Percentiles rank a stretch among this genome's conserved stretches.
Conservation (phyloP, 108 stramenopile genomes). For the Skeletonema tropicum region DNA sequence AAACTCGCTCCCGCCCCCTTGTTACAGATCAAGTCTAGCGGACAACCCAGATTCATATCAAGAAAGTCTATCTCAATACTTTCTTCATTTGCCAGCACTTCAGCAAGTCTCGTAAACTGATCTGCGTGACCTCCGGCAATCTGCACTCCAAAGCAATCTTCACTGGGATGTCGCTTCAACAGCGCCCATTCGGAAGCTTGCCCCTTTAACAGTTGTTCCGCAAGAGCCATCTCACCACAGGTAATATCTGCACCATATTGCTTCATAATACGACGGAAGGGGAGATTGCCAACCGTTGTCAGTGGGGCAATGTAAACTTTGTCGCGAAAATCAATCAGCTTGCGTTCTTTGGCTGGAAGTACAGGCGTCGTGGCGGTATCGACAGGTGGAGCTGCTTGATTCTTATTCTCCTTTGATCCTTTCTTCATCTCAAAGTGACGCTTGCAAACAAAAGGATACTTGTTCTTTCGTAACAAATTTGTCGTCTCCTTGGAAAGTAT, state of each 20-base stretch:
- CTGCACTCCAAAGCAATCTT: slow-evolving; percentile 98
- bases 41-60: slow-evolving; percentile 98
- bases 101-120: slow-evolving; percentile 76
- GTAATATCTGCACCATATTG: slow-evolving; percentile 97
- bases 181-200: slow-evolving; percentile 94
- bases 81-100: slow-evolving; percentile 73
- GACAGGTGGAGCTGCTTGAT: slow-evolving; percentile 2
- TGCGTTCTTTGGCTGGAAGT: slow-evolving; percentile 68
- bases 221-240: slow-evolving; percentile 98
- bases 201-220: slow-evolving; percentile 83
- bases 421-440: slow-evolving; percentile 57
- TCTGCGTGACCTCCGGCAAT: slow-evolving; percentile 92
- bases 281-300: slow-evolving; percentile 98
- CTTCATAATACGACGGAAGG: slow-evolving; percentile 97
- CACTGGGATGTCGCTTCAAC: slow-evolving; percentile 88
- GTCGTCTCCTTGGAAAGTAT: slow-evolving; percentile 62
- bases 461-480: slow-evolving; percentile 73
- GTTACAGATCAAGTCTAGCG: slow-evolving; percentile 94
- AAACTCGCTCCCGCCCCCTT: slow-evolving; percentile 91
- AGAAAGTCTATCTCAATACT: slow-evolving; percentile 91
- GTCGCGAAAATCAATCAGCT: slow-evolving; percentile 90
- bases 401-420: slow-evolving; percentile 34
- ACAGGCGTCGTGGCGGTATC: slow-evolving; percentile 20
- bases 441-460: slow-evolving; percentile 80
- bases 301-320: slow-evolving; percentile 99